Evolutionary conservation across 73 alveolate species (phyloP), one percentile per base, ranked within the genome.

Genomic region (Paramecium sexaurelia): DNA sequence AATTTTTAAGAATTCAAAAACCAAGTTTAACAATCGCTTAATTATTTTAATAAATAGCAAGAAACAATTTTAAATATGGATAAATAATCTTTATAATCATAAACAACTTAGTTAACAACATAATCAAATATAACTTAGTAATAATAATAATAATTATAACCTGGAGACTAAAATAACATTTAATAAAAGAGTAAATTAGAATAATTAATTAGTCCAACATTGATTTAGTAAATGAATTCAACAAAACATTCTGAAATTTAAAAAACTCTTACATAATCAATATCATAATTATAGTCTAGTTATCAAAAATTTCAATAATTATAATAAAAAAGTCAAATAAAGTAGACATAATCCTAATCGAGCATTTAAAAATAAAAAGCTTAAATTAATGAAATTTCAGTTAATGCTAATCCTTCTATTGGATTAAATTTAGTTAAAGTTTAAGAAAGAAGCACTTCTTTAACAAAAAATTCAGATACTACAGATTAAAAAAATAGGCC

Each of bases 1-100:
- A 78, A 43, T 40, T 78, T 78, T 40, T 45, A 78, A 78, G 90
- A 78, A 45, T 78, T 78, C 19, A 78, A 78, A 33, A 78, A 78
- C 24, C 41, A 78, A 78, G 90, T 78, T 7, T 45, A 78, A 78
- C 17, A 78, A 78, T 39, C 75, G 7, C 27, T 78, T 11, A 78
- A 78, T 43, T 78, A 78, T 39, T 78, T 78, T 40, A 78, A 78
- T 45, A 78, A 78, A 45, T 78, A 78, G 41, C 11, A 22, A 15
- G 90, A 78, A 40, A 24, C 75, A 13, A 78, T 78, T 0, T 26
- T 22, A 61, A 61, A 32, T 32, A 61, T 61, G 83, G 83, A 61
- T 24, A 29, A 61, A 32, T 61, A 71, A 27, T 33, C 86, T 33
- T 35, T 17, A 71, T 71, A 71, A 37, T 35, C 37, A 4, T 27